Conservation (phyloP, 768 basidiomycete genomes). For the Xerocomellus intermedius region DNA sequence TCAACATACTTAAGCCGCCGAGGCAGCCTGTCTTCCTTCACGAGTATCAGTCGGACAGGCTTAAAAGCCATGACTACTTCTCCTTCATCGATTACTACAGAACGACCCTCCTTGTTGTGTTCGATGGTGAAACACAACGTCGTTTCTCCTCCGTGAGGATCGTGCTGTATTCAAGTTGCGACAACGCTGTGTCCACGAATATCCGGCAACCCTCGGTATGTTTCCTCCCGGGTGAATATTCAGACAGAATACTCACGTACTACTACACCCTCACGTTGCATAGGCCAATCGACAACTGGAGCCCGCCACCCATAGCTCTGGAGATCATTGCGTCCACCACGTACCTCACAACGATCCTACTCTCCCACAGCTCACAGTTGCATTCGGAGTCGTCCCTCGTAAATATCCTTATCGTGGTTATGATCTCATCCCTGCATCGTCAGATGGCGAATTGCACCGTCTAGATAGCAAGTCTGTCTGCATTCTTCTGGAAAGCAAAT, state of each 20-base stretch:
- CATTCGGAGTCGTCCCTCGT: too few species aligned
- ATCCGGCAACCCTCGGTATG: not conserved
- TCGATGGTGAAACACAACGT: not conserved
- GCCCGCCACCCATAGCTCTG: not conserved
- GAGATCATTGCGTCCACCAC: not conserved
- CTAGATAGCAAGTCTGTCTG: too few species aligned
- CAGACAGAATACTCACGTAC: not conserved
- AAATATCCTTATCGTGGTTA: too few species aligned
- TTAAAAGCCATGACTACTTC: too few species aligned
- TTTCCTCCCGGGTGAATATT: not conserved
- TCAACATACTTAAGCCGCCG: too few species aligned
- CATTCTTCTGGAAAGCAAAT: too few species aligned
- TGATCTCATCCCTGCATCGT: not conserved
- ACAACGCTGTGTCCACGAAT: accelerated
- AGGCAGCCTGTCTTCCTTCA: too few species aligned
- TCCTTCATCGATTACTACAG: too few species aligned
- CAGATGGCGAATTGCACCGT: not conserved
- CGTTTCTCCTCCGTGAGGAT: not conserved
- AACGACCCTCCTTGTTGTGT: not conserved
- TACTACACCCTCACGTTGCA: not conserved
- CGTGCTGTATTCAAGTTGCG: not conserved
- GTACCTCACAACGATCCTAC: not conserved
- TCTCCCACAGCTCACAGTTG: not conserved
- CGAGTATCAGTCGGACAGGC: too few species aligned
- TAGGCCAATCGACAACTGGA: not conserved